These are phyloP conservation scores for Claviceps lovelessii DNA, from an alignment of 2,329 filamentous ascomycete species.

Conservation along the genomic window DNA sequence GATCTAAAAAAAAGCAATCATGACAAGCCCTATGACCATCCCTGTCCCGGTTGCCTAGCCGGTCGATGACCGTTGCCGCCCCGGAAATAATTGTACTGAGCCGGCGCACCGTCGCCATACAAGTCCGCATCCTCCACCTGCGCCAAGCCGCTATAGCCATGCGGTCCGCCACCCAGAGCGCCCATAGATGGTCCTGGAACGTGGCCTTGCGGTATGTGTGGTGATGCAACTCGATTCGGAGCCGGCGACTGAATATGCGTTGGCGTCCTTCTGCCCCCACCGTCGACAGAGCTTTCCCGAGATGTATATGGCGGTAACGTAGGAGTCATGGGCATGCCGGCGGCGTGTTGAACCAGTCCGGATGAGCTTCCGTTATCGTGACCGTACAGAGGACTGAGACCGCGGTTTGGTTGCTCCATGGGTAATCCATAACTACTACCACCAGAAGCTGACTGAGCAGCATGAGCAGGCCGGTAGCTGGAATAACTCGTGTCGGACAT, in stretches of 20 bases:
- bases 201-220: neutral
- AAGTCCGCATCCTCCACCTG: slow-evolving; percentile 33
- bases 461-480: slow-evolving; percentile 9
- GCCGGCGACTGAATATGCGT: slow-evolving; percentile 8
- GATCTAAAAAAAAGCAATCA: too few relatives aligned
- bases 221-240: slow-evolving; percentile 1
- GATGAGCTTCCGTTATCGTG: slow-evolving; percentile 38
- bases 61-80: slow-evolving; percentile 16
- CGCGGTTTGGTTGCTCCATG: slow-evolving; percentile 15
- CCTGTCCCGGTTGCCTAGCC: slow-evolving; percentile 21
- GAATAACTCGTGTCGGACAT: slow-evolving; percentile 15
- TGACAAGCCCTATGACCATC: slow-evolving; percentile 16
- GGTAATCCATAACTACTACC: slow-evolving; percentile 1
- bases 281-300: slow-evolving; percentile 13
- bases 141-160: slow-evolving; percentile 45
- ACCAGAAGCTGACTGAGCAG: slow-evolving; percentile 1
- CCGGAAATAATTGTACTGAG: slow-evolving; percentile 45
- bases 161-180: slow-evolving; percentile 42
- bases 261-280: slow-evolving; percentile 12
- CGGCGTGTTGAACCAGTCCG: slow-evolving; percentile 38
- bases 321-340: slow-evolving; percentile 31
- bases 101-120: slow-evolving; percentile 24
- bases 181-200: slow-evolving; percentile 30
- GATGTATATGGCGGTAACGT: slow-evolving; percentile 13
- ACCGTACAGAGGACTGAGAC: slow-evolving; percentile 34